A percentile compares a stretch with the other conserved stretches of the same genome.
Evolutionary conservation across 208 protist genomes (phyloP).

Genomic region (Acanthamoeba culbertsoni): DNA sequence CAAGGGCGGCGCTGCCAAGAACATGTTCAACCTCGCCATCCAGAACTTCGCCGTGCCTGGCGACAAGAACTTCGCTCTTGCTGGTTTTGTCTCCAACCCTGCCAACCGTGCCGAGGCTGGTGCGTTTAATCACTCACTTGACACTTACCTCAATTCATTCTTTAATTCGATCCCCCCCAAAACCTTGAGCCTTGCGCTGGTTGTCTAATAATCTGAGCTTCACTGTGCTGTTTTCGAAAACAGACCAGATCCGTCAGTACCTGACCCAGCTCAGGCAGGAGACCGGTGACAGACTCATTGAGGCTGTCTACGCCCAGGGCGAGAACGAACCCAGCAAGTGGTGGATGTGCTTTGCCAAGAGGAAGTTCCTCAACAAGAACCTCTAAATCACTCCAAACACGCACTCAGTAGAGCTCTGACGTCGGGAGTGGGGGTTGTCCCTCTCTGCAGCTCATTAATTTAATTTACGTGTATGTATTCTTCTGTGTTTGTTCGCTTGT

Average conservation of each 20-base stretch:
- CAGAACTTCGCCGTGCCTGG: slow-evolving; percentile 85
- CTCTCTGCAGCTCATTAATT: too few relatives aligned
- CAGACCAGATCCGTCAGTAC: slow-evolving; percentile 82
- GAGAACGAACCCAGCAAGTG: slow-evolving; percentile 82
- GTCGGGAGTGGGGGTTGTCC: too few relatives aligned
- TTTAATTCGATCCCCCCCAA: too few relatives aligned
- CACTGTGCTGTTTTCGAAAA: too few relatives aligned
- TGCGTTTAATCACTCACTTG: slow-evolving; percentile 25
- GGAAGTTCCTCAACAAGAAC: slow-evolving; percentile 86
- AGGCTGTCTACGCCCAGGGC: slow-evolving; percentile 74
- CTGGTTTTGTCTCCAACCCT: slow-evolving; percentile 75
- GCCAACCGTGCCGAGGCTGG: slow-evolving; percentile 72
- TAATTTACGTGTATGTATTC: too few relatives aligned
- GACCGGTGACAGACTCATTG: slow-evolving; percentile 76
- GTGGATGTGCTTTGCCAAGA: slow-evolving; percentile 86
- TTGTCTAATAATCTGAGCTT: too few relatives aligned
- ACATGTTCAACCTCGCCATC: slow-evolving; percentile 79
- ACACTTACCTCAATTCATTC: not conserved
- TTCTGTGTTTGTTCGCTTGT: too few relatives aligned
- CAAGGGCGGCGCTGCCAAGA: slow-evolving; percentile 78
- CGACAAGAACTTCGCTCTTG: slow-evolving; percentile 80
- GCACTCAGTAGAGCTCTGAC: too few relatives aligned
- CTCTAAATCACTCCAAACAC: too few relatives aligned
- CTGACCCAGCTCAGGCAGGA: slow-evolving; percentile 87
- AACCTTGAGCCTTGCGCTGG: too few relatives aligned